Evolutionary conservation across 2,329 filamentous ascomycete genomes (phyloP).

Genomic region (Talaromyces sp.): DNA sequence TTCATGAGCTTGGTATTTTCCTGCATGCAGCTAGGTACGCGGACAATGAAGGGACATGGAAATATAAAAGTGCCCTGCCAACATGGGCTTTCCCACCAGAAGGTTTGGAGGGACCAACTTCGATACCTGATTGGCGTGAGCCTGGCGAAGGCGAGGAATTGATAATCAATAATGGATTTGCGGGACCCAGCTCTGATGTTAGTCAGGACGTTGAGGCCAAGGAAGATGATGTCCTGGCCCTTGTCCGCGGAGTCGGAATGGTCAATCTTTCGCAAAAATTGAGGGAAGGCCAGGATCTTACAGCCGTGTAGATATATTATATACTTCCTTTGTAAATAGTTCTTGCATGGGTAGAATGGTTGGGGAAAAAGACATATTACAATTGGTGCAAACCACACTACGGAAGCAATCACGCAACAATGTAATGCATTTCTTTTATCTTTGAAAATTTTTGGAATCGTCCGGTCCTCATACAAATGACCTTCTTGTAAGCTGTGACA

Average conservation of each 20-base stretch:
- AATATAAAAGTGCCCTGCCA: conserved; percentile 80
- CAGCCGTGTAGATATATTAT: neutral
- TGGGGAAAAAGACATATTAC: neutral
- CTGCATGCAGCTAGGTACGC: conserved; percentile 89
- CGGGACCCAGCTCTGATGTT: conserved; percentile 24
- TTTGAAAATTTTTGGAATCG: neutral
- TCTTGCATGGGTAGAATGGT: neutral
- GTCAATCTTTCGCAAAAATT: conserved; percentile 29
- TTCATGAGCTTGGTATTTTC: conserved; percentile 88
- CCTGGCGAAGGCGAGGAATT: conserved; percentile 37
- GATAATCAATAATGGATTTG: conserved; percentile 36
- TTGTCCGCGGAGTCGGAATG: conserved; percentile 35
- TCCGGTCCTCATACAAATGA: neutral
- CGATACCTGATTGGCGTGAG: conserved; percentile 53
- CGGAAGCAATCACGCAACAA: neutral
- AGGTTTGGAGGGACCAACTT: conserved; percentile 67
- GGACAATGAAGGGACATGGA: conserved; percentile 77
- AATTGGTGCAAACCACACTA: neutral
- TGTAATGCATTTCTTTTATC: conserved; percentile 1
- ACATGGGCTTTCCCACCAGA: conserved; percentile 80
- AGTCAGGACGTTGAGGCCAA: conserved; percentile 20
- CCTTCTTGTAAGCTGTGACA: neutral
- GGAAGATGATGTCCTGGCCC: conserved; percentile 25
- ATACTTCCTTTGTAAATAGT: neutral
- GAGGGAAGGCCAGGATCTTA: conserved; percentile 13